A percentile compares a stretch with the other conserved stretches of the same genome.
These are phyloP conservation scores for Ceratobasidium sp. DNA, from an alignment of 1,284 basidiomycete species.

Conservation along the genomic window DNA sequence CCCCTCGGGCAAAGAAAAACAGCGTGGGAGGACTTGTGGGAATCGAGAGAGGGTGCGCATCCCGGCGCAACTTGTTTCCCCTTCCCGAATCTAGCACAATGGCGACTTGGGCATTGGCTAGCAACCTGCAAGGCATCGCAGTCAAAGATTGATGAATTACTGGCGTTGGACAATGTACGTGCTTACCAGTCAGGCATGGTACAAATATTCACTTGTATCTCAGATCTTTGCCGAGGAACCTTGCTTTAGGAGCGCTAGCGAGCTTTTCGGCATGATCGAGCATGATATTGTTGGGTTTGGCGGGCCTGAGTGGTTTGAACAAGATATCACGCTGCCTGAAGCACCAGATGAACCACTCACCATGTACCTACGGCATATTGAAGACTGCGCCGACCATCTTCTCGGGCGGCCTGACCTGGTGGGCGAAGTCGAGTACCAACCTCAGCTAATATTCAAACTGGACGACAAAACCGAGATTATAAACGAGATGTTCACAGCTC, in stretches of 20 bases:
- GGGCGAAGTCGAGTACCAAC: neutral
- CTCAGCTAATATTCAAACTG: neutral
- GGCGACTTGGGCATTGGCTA: constrained; percentile 10
- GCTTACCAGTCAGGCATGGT: neutral
- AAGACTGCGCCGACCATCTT: neutral
- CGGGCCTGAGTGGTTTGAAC: too few relatives aligned
- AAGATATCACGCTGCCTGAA: neutral
- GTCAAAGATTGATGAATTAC: constrained; percentile 16
- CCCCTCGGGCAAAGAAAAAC: neutral
- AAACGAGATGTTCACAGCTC: constrained; percentile 6
- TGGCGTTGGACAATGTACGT: constrained; percentile 10
- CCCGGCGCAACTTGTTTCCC: neutral
- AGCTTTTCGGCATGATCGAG: neutral
- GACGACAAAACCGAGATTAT: constrained; percentile 5
- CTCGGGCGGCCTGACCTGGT: neutral
- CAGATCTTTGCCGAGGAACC: constrained; percentile 8
- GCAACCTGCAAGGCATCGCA: constrained; percentile 10
- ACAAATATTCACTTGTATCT: neutral
- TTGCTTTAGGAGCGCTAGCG: neutral
- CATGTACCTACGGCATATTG: neutral
- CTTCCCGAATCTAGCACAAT: neutral
- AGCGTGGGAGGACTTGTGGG: neutral
- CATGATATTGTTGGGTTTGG: too few relatives aligned
- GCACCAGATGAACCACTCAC: neutral
- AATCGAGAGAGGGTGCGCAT: neutral